Percentiles rank a stretch among this genome's conserved stretches.
phyloP scores from a whole-genome alignment of 2,329 filamentous ascomycete species.

The Parafenestella ontariensis region DNA sequence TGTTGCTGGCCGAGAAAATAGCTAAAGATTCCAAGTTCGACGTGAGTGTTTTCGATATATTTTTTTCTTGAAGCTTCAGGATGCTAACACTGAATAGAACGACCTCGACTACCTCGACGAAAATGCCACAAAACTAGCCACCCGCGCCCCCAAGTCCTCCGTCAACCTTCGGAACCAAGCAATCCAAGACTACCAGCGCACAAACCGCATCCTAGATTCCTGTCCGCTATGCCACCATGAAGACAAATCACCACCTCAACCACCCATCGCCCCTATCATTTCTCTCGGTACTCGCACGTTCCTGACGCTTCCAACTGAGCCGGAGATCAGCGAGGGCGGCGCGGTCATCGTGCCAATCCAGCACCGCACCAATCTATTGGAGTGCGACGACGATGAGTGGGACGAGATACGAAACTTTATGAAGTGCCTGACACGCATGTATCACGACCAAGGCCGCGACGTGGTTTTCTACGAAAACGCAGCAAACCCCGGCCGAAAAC shows the following conservation, averaged over 20 bases:
- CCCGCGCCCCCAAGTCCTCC: conserved; percentile 85
- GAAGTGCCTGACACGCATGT: conserved; percentile 93
- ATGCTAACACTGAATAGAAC: conserved; percentile 56
- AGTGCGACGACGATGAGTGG: conserved; percentile 99
- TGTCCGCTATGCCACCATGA: conserved; percentile 95
- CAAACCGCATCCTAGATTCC: conserved; percentile 82
- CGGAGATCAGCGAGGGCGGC: conserved; percentile 82
- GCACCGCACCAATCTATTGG: conserved; percentile 88
- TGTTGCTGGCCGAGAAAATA: conserved; percentile 87
- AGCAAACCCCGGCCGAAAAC: conserved; percentile 75
- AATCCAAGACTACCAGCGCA: conserved; percentile 86
- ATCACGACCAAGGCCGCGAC: conserved; percentile 89
- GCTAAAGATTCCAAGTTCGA: conserved; percentile 91
- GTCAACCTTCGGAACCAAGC: conserved; percentile 86
- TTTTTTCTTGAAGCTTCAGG: not conserved
- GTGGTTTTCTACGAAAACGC: conserved; percentile 99
- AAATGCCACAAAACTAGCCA: conserved; percentile 88
- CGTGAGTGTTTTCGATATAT: conserved; percentile 46
- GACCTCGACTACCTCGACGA: conserved; percentile 98
- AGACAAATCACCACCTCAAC: conserved; percentile 69
- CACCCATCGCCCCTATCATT: conserved; percentile 83
- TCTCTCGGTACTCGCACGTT: conserved; percentile 86
- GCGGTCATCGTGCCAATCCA: conserved; percentile 89
- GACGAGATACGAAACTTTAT: conserved; percentile 99
- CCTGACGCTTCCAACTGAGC: conserved; percentile 86